Evolutionary conservation across 371 early-diverging fungal genomes (phyloP), one percentile per base, ranked within the genome.

Genomic region (Mucor lusitanicus): DNA sequence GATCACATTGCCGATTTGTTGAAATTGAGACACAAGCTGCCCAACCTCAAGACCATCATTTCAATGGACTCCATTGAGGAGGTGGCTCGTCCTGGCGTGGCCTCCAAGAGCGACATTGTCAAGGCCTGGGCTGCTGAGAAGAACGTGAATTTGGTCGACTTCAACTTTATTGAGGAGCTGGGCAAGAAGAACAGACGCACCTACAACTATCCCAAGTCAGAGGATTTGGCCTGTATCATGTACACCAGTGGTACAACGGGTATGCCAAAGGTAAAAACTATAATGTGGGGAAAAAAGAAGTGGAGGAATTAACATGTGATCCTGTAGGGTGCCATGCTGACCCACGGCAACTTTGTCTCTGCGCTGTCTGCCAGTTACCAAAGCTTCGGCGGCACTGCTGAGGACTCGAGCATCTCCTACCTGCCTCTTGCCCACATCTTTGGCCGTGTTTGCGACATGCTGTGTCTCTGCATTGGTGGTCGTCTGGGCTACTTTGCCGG

Each of bases 161-260:
- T 92, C 70, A 57, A 63, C 3, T 88, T 89, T 12, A 80, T 95
- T 25, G 95, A 94, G 74, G 71, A 63, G 63, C 83, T 64, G 61
- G 88, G 83, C 11, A 75, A 61, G 25, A 78, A 80, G 63, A 72
- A 76, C 50, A 77, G 77, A 73, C 75, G 72, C 37, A 71, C 70
- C 19, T 80, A 79, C 25, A 78, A 74, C 12, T 76, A 81, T 1
- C 82, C 90, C 17, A 71, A 69, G 3, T 75, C 86, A 37, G 85
- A 87, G 1, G 90, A 91, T 65, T 50, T 94, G 28, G 92, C 93
- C 65, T 94, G 95, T 37, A 95, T 99, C 64, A 97, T 96, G 85
- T 99, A 97, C 76, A 99, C 99, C 9, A 92, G 93, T 67, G 99
- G 99, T 70, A 86, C 92, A 59, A 88, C 92, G 0, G 96, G 95